Percentiles rank a stretch among this genome's conserved stretches.
Evolutionary conservation across 1,284 basidiomycete genomes (phyloP).

Genomic region (Melampsora abietis-canadensis): DNA sequence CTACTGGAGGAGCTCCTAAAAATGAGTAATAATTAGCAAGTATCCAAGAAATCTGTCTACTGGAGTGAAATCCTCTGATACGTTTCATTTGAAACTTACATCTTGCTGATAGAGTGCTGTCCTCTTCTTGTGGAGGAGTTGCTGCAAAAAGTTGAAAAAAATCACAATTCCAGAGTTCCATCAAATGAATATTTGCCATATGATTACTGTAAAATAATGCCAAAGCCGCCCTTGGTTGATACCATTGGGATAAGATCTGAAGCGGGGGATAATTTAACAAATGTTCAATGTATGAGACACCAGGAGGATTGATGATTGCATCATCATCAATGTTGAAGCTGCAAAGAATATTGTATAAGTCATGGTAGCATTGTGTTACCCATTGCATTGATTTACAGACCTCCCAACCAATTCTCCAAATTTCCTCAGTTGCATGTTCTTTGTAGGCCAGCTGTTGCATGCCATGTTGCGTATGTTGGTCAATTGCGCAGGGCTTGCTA

Average conservation of each 20-base stretch:
- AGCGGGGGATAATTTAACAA: no score
- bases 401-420: constrained; percentile 3
- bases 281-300: no score
- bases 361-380: not conserved
- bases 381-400: not conserved
- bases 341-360: not conserved
- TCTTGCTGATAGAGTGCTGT: not conserved
- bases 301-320: no score
- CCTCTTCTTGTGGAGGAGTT: not conserved
- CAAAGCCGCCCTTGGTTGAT: no score
- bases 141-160: not conserved
- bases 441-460: not conserved
- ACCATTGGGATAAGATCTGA: no score
- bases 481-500: not conserved
- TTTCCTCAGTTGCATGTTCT: not conserved
- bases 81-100: not conserved
- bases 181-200: no score
- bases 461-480: not conserved
- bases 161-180: not conserved
- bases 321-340: no score
- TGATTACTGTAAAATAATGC: no score
- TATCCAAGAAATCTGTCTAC: no score
- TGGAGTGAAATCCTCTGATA: not conserved
- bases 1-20: no score
- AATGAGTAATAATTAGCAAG: no score